Evolutionary conservation across 805 yeast species (phyloP), one percentile per base, ranked within the genome.

Genomic region (Candida khao-thaluensis): DNA sequence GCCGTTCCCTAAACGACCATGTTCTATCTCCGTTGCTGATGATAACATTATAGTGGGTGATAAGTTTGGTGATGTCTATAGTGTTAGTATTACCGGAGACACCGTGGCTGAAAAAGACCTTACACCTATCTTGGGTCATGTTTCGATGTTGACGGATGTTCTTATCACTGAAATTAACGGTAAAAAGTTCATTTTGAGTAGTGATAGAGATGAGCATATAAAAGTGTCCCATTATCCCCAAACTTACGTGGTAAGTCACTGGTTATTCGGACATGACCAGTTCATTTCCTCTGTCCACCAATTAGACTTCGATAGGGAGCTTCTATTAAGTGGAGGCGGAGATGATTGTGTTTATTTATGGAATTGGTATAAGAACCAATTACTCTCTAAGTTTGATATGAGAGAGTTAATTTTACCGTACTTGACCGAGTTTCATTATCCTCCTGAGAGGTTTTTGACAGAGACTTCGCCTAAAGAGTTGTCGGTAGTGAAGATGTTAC

Each of bases 191-290:
- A 58, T 90, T 11, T 71, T 91, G 40, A 81, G 95, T 1, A 80
- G 90, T 26, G 99, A 93, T 65, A 76, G 99, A 62, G 99, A 93
- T 62, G 99, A 93, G 62, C 99, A 95, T 60, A 84, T 93, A 46
- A 76, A 95, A 57, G 72, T 93, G 12, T 77, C 96, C 2, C 74
- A 79, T 48, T 88, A 75, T 52, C 98, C 97, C 2, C 74, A 81
- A 46, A 69, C 90, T 3, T 87, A 70, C 51, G 77, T 89, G 17
- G 81, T 95, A 37, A 84, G 88, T 45, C 76, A 79, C 51, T 89
- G 87, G 79, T 69, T 90, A 38, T 87, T 87, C 59, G 97, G 95
- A 3, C 97, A 91, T 58, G 69, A 71, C 30, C 85, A 88, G 59
- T 95, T 88, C 49, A 81, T 93, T 7, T 82, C 95, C 2, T 67